These are phyloP conservation scores for Globisporangium mamillatum DNA, from an alignment of 352 stramenopile genomes.

Conservation along the genomic window DNA sequence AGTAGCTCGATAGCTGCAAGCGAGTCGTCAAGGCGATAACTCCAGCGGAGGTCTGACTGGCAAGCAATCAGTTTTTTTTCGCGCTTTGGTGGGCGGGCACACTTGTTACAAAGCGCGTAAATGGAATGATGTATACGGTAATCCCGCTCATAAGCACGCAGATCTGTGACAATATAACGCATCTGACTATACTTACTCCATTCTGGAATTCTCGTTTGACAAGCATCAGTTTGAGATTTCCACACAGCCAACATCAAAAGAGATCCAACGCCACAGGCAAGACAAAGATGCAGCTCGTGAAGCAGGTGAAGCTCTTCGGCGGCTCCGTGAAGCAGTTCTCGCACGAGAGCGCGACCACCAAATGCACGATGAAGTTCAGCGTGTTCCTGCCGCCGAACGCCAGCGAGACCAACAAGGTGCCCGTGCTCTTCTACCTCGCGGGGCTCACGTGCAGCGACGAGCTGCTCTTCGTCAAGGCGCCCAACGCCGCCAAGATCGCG, in stretches of 20 bases:
- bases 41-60: no score
- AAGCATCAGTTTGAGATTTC: conserved; percentile 3
- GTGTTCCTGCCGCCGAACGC: conserved; percentile 82
- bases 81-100: no score
- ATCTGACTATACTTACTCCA: not conserved
- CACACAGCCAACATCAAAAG: not conserved
- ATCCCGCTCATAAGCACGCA: not conserved
- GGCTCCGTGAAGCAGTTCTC: conserved; percentile 82
- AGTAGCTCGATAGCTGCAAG: no score
- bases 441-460: conserved; percentile 97
- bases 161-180: not conserved
- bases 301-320: conserved; percentile 74
- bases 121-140: no score
- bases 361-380: conserved; percentile 90
- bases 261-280: not conserved
- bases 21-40: no score
- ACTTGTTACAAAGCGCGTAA: no score
- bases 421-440: conserved; percentile 94
- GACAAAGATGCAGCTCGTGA: conserved; percentile 59
- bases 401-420: conserved; percentile 66
- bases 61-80: no score
- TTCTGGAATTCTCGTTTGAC: not conserved
- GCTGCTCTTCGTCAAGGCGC: conserved; percentile 95
- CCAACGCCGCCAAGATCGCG: conserved; percentile 86
- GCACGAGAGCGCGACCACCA: conserved; percentile 76